Evolutionary conservation across 257 asterid genomes (phyloP).

Genomic region (Agastache rugosa): DNA sequence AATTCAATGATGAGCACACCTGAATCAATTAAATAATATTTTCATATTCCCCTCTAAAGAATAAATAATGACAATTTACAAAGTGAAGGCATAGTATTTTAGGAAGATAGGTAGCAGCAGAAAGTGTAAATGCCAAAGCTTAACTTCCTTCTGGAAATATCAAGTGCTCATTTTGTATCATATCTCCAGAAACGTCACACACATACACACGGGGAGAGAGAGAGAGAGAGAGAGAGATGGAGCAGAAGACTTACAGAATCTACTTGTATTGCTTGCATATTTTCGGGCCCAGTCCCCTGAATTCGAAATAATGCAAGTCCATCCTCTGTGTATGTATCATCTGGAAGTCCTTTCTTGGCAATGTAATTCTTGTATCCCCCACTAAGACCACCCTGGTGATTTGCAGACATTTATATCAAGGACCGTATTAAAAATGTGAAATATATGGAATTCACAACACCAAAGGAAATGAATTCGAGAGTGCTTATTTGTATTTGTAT

Average conservation of each 20-base stretch:
- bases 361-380: constrained; percentile 61
- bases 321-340: constrained; percentile 65
- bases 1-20: constrained; percentile 78
- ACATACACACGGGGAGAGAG: too few relatives aligned
- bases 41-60: constrained; percentile 13
- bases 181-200: background rate
- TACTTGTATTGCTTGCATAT: constrained; percentile 93
- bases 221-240: constrained; percentile 14
- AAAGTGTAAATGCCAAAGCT: background rate
- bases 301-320: constrained; percentile 74
- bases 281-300: constrained; percentile 75
- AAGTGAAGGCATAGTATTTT: constrained; percentile 1
- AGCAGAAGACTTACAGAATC: constrained; percentile 61
- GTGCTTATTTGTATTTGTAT: constrained; percentile 4
- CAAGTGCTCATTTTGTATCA: too few relatives aligned
- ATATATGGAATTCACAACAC: constrained; percentile 1
- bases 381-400: constrained; percentile 75
- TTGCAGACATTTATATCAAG: constrained; percentile 17
- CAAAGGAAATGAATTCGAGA: constrained; percentile 8
- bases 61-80: background rate
- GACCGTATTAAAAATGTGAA: constrained; percentile 11
- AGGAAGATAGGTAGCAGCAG: constrained; percentile 15
- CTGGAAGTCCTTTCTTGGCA: constrained; percentile 61
- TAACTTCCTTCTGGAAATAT: background rate
- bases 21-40: constrained; percentile 42